Conservation (phyloP, 2,329 filamentous ascomycete species). For the Aschersonia sp. region DNA sequence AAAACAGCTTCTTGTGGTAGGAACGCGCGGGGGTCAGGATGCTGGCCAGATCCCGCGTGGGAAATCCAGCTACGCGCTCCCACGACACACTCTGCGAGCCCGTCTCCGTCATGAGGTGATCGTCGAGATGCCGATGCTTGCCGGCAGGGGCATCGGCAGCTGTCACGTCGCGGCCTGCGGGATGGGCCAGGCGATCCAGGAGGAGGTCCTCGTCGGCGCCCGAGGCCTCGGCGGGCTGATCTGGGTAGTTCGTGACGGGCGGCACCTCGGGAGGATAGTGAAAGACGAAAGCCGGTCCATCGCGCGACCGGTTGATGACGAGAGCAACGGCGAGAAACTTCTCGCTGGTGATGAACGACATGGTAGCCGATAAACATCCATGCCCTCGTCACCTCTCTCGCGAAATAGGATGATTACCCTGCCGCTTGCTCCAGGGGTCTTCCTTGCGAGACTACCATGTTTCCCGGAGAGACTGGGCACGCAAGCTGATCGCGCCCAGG, state of each 20-base stretch:
- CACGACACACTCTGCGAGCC: constrained; percentile 48
- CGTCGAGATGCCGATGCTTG: constrained; percentile 36
- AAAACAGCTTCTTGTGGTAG: constrained; percentile 71
- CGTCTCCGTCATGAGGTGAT: constrained; percentile 39
- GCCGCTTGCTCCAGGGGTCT: no score
- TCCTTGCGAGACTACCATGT: no score
- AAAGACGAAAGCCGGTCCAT: constrained; percentile 71
- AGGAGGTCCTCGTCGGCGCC: constrained; percentile 32
- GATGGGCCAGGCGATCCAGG: constrained; percentile 29
- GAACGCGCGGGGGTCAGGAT: constrained; percentile 61
- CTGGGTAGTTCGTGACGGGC: constrained; percentile 19
- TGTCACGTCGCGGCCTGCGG: constrained; percentile 15
- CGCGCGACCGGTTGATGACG: constrained; percentile 58
- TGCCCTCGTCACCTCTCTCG: no score
- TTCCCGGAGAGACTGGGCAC: no score
- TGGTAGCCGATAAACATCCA: constrained; percentile 11
- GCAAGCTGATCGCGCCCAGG: no score
- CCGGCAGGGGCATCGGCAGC: constrained; percentile 20
- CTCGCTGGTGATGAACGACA: constrained; percentile 36
- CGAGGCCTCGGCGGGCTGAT: constrained; percentile 12
- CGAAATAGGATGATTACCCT: no score
- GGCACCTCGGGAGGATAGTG: constrained; percentile 61
- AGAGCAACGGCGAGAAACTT: constrained; percentile 59
- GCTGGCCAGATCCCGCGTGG: constrained; percentile 64
- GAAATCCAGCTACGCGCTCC: constrained; percentile 61